Conservation (phyloP, 441 rosid genomes). For the Croton setiger region DNA sequence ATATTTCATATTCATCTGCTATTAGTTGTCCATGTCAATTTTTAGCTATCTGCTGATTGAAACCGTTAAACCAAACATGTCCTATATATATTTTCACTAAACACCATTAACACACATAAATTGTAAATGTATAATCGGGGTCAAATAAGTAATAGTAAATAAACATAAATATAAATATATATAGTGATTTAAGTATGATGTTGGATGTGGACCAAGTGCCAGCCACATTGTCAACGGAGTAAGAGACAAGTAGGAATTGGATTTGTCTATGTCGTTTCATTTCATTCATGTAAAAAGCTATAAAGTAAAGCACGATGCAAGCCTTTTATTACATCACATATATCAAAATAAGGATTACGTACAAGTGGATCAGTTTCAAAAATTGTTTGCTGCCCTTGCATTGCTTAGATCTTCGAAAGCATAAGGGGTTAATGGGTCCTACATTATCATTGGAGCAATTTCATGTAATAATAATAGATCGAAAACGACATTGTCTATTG, state of each 20-base stretch:
- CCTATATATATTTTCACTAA: no score
- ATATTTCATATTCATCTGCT: no score
- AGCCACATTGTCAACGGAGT: constrained; percentile 16
- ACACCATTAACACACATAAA: not conserved
- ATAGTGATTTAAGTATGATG: not conserved
- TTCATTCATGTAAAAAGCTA: not conserved
- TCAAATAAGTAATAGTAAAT: no score
- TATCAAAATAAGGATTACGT: no score
- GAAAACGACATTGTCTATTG: not conserved
- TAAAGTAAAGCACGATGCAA: not conserved
- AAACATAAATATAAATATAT: no score
- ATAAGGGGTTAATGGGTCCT: not conserved
- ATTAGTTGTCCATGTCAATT: no score
- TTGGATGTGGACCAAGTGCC: constrained; percentile 11
- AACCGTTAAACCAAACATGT: no score
- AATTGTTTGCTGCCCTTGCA: not conserved
- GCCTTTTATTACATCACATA: not conserved
- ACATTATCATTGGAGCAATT: not conserved
- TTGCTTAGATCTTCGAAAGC: not conserved
- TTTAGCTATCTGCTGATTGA: no score
- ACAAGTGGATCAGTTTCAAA: not conserved
- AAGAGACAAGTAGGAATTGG: constrained; percentile 15
- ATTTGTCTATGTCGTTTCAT: not conserved
- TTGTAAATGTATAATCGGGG: not conserved
- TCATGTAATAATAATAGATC: not conserved